phyloP scores from a whole-genome alignment of 208 protist genomes.

The Leishmania gerbilli region DNA sequence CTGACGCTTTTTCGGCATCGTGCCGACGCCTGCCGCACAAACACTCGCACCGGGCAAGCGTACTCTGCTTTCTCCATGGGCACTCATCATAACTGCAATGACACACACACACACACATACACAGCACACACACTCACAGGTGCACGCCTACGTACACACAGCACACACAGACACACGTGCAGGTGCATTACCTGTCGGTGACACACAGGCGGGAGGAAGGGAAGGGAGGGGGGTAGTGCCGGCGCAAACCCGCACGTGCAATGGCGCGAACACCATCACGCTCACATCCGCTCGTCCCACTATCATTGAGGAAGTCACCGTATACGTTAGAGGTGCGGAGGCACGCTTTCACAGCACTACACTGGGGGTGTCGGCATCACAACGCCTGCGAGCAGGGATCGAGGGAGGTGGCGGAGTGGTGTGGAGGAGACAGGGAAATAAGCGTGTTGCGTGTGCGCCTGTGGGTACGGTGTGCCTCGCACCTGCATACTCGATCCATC shows the following conservation, averaged over 20 bases:
- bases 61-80: neutral
- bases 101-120: neutral
- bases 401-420: neutral
- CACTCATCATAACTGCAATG: neutral
- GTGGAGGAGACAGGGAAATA: neutral
- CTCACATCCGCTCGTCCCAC: neutral
- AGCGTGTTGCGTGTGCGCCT: neutral
- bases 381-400: neutral
- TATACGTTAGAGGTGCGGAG: neutral
- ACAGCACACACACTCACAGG: slow-evolving; percentile 2
- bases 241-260: neutral
- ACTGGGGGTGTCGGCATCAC: neutral
- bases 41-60: neutral
- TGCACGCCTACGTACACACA: neutral
- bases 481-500: neutral
- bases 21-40: neutral
- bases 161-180: neutral
- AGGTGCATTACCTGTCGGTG: neutral
- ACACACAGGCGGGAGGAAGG: neutral
- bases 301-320: neutral
- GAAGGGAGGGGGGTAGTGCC: neutral
- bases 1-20: neutral
- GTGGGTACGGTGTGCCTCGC: neutral
- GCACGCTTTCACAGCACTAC: neutral
- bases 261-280: neutral